Evolutionary conservation across 129 eudicot species (phyloP).

Genomic region (Logfia minima): DNA sequence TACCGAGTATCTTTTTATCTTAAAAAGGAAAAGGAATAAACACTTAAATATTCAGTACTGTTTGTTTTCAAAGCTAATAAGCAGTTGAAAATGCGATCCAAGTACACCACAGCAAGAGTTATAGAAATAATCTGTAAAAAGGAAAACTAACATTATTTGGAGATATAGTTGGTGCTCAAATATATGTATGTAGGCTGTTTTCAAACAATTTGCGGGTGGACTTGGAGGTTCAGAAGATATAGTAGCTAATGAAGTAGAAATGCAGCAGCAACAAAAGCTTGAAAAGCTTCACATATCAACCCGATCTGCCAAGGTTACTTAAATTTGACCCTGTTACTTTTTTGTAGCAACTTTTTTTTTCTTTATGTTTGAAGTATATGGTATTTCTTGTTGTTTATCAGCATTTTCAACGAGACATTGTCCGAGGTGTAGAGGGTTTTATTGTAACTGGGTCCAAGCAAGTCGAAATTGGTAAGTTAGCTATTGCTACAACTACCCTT

Average conservation of each 20-base stretch:
- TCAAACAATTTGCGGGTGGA: slow-evolving; percentile 80
- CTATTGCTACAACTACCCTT: background rate
- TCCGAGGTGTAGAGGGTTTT: slow-evolving; percentile 88
- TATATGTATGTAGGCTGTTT: slow-evolving; percentile 62
- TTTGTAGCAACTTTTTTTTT: background rate
- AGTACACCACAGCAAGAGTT: too few species aligned
- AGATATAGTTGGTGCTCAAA: slow-evolving; percentile 2
- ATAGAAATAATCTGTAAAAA: too few species aligned
- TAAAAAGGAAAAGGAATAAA: too few species aligned
- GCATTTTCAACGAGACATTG: slow-evolving; percentile 93
- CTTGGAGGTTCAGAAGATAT: slow-evolving; percentile 63
- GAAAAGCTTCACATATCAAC: slow-evolving; percentile 90
- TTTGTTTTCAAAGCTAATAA: background rate
- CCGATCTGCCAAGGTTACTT: slow-evolving; percentile 78
- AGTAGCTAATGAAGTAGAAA: slow-evolving; percentile 58
- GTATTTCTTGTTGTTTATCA: slow-evolving; percentile 32
- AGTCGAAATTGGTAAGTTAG: slow-evolving; percentile 73
- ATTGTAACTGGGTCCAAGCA: slow-evolving; percentile 85
- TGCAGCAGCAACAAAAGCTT: slow-evolving; percentile 80
- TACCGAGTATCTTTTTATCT: background rate
- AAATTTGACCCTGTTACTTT: slow-evolving; percentile 11
- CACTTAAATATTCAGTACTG: too few species aligned
- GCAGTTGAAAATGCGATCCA: background rate
- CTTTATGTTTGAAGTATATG: background rate
- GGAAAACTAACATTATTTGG: background rate